Percentiles rank a stretch among this genome's conserved stretches.
phyloP scores from a whole-genome alignment of 139 green algal species.

The Edaphochlamys debaryana region DNA sequence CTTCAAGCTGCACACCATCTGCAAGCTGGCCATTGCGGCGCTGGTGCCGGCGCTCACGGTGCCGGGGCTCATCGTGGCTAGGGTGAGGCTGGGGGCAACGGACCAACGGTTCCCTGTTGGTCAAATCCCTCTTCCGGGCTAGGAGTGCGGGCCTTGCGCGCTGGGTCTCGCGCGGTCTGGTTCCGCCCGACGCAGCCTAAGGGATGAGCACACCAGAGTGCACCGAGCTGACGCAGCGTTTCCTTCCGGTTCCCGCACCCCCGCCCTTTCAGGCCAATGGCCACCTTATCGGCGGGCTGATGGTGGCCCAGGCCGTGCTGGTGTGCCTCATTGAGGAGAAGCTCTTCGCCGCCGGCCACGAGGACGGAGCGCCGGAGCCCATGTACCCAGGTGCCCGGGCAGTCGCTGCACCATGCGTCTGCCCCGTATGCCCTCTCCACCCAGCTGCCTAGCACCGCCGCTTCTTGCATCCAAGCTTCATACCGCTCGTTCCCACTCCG shows the following conservation, averaged over 20 bases:
- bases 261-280: conserved; percentile 40
- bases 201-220: no score
- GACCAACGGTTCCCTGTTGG: neutral
- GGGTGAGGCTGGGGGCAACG: neutral
- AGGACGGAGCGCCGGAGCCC: conserved; percentile 49
- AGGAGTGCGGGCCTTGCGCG: no score
- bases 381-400: conserved; percentile 82
- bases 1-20: conserved; percentile 76
- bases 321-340: conserved; percentile 82
- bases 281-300: conserved; percentile 46
- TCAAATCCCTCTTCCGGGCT: neutral
- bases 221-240: no score
- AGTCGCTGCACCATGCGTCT: no score
- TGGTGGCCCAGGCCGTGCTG: conserved; percentile 71
- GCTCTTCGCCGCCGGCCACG: conserved; percentile 49
- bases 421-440: no score
- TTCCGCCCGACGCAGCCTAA: no score
- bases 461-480: no score
- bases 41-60: conserved; percentile 78
- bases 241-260: no score
- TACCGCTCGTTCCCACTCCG: neutral
- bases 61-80: conserved; percentile 71
- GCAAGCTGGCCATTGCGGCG: conserved; percentile 73
- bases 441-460: no score
- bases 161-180: no score